Evolutionary conservation across 495 filamentous ascomycete genomes (phyloP), one percentile per base, ranked within the genome.

Genomic region (Xylaria flabelliformis): DNA sequence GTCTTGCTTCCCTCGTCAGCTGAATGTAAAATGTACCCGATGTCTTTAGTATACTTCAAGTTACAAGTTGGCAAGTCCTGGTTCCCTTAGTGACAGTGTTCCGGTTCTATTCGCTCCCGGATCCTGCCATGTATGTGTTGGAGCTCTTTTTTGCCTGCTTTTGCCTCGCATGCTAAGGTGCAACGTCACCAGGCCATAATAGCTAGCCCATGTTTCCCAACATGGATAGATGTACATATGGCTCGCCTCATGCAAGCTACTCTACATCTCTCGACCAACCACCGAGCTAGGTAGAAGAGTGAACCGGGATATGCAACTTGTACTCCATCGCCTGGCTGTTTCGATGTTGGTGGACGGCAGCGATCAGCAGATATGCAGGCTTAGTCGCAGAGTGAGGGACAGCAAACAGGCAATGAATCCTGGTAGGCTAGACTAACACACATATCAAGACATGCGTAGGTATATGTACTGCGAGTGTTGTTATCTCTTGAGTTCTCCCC

Each of bases 171-270:
- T 24, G 19, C 3, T 41, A 24, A 29, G 29, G 68, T 70, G 56
- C 59, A 63, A 51, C 68, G 58, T 63, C 68, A 63, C 58, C 53
- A 32, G 44, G 55, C 44, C 68, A 53, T 64, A 63, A 64, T 63
- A 42, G n/a, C 46, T 21, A 26, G 32, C 39, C 61, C 29, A 46
- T 71, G 39, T 19, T 71, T 59, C 15, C 64, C 64, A 15, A 4
- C 64, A 53, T 66, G 42, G 44, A 51, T 51, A 29, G 6, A 51
- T 53, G 44, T 39, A n/a, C 39, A 42, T 48, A 32, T 48, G 21
- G 32, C 67, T 61, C 67, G 48, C 53, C 53, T 39, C 51, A 68
- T 63, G 32, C 39, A 70, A 36, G 56, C 58, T 48, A 26, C 15
- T 62, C 17, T 50, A 36, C 26, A 50, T 39, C 36, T 24, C 55